Evolutionary conservation across 306 rosid species (phyloP), one percentile per base, ranked within the genome.

Genomic region (Clitoria ternatea): DNA sequence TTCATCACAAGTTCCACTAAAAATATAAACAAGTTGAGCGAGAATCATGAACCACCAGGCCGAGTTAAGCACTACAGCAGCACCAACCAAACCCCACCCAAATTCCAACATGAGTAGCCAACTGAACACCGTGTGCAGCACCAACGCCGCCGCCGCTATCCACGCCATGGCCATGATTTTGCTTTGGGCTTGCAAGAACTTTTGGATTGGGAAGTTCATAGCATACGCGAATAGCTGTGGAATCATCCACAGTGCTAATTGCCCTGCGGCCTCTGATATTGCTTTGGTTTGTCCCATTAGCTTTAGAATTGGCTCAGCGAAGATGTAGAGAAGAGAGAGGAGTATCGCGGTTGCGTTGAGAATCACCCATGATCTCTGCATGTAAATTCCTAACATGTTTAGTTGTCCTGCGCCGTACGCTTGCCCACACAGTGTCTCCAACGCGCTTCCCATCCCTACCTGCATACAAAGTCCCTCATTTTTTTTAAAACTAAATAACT

Each of bases 371-470:
- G 98, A 93, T 14, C 97, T 79, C 68, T 93, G 98, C 97, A 90
- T 82, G 83, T 90, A 93, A 13, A 88, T 66, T 2, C 98, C 98
- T 5, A 93, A 56, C 98, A 93, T 90, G 2, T 89, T 81, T 1
- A 87, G 3, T 59, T 89, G 85, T 4, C 98, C 94, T 0, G 94
- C 96, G 22, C 98, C 98, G 1, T 66, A 80, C 0, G 98, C 97
- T 75, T 93, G 98, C 10, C 98, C 98, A 36, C 98, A 93, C 0
- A 93, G 83, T 3, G 98, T 93, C 32, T 90, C 98, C 24, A 93
- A 76, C 1, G 97, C 98, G 24, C 97, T 93, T 19, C 97, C 98
- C 98, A 93, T 93, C 7, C 98, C 98, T 4, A 90, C 73, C 98
- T 90, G 63, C 36, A 0, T 17, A 0, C 27, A 32, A 17, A 33